Evolutionary conservation across 2,329 filamentous ascomycete genomes (phyloP).

Genomic region (Diaporthe capsici): DNA sequence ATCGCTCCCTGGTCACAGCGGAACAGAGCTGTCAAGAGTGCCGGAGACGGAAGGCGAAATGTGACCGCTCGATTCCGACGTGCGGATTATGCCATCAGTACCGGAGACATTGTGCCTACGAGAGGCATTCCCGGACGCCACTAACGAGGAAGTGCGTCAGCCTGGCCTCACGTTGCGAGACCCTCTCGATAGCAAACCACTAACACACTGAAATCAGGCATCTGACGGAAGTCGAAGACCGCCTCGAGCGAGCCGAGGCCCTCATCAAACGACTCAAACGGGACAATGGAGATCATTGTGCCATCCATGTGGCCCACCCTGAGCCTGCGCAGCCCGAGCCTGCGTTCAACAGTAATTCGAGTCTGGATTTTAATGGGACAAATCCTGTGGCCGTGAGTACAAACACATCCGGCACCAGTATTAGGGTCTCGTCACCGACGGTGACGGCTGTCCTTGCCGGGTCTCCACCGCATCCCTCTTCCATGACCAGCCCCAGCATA

Average conservation of each 20-base stretch:
- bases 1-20: not conserved
- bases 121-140: constrained; percentile 61
- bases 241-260: not conserved
- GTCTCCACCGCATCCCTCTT: not conserved
- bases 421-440: not conserved
- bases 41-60: constrained; percentile 56
- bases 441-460: not conserved
- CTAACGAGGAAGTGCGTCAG: constrained; percentile 58
- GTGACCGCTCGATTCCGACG: constrained; percentile 54
- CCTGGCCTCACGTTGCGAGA: not conserved
- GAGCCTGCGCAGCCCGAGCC: not conserved
- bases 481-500: not conserved
- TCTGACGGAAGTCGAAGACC: not conserved
- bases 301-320: not conserved
- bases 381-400: not conserved
- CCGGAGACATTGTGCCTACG: constrained; percentile 61
- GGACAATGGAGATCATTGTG: not conserved
- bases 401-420: not conserved
- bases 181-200: not conserved
- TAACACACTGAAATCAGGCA: not conserved
- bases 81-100: constrained; percentile 58
- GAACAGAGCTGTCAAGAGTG: constrained; percentile 50
- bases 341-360: not conserved
- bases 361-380: not conserved
- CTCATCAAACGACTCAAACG: not conserved